Percentiles rank a stretch among this genome's conserved stretches.
phyloP scores from a whole-genome alignment of 495 filamentous ascomycete species.

The Podospora pseudoanserina region DNA sequence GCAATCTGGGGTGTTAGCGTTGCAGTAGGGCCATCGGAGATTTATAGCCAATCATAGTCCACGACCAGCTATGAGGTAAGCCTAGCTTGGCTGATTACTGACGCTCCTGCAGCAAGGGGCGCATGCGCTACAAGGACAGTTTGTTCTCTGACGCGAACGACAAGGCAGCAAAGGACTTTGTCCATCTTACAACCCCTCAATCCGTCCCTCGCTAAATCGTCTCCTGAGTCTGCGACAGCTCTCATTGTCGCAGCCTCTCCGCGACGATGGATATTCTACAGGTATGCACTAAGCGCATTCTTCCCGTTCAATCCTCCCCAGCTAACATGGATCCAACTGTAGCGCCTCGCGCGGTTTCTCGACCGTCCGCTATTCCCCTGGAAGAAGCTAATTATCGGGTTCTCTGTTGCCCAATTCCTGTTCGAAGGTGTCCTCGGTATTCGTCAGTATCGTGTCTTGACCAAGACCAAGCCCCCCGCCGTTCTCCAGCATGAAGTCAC shows the following conservation, averaged over 20 bases:
- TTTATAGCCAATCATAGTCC: slow-evolving; percentile 12
- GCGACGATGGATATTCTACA: slow-evolving; percentile 51
- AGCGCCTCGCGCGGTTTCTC: slow-evolving; percentile 83
- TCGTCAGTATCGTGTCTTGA: slow-evolving; percentile 82
- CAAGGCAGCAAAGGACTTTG: slow-evolving; percentile 1
- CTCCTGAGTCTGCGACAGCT: slow-evolving; percentile 17
- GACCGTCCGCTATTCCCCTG: slow-evolving; percentile 93
- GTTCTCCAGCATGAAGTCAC: slow-evolving; percentile 81
- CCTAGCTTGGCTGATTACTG: neutral
- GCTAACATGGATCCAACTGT: slow-evolving; percentile 16
- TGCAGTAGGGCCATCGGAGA: neutral
- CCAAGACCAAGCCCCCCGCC: slow-evolving; percentile 73
- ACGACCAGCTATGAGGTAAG: slow-evolving; percentile 4
- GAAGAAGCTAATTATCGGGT: slow-evolving; percentile 93
- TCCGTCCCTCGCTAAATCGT: slow-evolving; percentile 14
- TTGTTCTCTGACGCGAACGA: slow-evolving; percentile 14
- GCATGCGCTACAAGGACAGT: slow-evolving; percentile 17
- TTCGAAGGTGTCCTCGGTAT: slow-evolving; percentile 81
- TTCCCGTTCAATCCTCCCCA: neutral
- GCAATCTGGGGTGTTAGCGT: neutral
- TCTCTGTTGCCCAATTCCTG: slow-evolving; percentile 81
- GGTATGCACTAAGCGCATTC: slow-evolving; percentile 30
- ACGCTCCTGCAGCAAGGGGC: neutral
- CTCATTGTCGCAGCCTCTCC: slow-evolving; percentile 19
- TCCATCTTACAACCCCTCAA: slow-evolving; percentile 18